Evolutionary conservation across 2,329 filamentous ascomycete species (phyloP).

Genomic region (Paecilomyces formosus): DNA sequence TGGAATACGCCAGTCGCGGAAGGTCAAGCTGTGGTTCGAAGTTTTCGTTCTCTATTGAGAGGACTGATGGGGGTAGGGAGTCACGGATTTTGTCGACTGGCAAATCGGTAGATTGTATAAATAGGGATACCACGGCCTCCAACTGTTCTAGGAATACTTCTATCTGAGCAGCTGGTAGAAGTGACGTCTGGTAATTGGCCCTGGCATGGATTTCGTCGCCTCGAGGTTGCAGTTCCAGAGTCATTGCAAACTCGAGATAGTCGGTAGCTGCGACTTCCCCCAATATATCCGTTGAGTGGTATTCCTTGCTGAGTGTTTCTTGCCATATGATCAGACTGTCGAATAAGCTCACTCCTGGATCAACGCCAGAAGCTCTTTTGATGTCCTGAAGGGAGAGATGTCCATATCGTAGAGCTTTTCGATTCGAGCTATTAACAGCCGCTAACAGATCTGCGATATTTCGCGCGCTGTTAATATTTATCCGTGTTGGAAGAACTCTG

Average conservation of each 20-base stretch:
- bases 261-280: slow-evolving; percentile 57
- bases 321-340: slow-evolving; percentile 81
- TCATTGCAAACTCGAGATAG: slow-evolving; percentile 65
- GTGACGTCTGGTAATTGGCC: slow-evolving; percentile 47
- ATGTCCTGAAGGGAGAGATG: slow-evolving; percentile 62
- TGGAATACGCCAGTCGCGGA: slow-evolving; percentile 43
- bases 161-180: slow-evolving; percentile 51
- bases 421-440: slow-evolving; percentile 58
- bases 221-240: slow-evolving; percentile 67
- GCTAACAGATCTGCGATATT: slow-evolving; percentile 55
- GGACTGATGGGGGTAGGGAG: slow-evolving; percentile 19
- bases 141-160: slow-evolving; percentile 55
- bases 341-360: slow-evolving; percentile 54
- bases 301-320: slow-evolving; percentile 50
- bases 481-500: slow-evolving; percentile 64
- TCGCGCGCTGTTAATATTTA: slow-evolving; percentile 47
- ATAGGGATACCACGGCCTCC: slow-evolving; percentile 41
- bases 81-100: slow-evolving; percentile 23
- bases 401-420: slow-evolving; percentile 57
- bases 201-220: slow-evolving; percentile 41
- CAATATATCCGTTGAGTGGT: slow-evolving; percentile 36
- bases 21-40: slow-evolving; percentile 25
- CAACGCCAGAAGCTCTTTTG: slow-evolving; percentile 50
- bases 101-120: slow-evolving; percentile 32
- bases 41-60: slow-evolving; percentile 46